These are phyloP conservation scores for Coprinopsis strossmayeri DNA, from an alignment of 768 basidiomycete species.

Conservation along the genomic window DNA sequence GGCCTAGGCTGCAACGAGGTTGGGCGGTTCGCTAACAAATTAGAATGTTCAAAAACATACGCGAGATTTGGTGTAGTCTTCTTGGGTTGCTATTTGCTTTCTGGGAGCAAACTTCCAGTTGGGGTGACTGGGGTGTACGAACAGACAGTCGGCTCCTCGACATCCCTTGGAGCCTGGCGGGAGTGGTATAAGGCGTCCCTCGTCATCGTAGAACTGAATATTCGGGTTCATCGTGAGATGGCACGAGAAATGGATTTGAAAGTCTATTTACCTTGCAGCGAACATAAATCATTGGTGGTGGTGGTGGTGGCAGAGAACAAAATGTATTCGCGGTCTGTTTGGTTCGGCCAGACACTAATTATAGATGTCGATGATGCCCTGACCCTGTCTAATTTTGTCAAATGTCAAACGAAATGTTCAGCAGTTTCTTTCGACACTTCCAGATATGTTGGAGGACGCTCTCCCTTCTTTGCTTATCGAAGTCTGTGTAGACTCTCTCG, in stretches of 20 bases:
- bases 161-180: too few species aligned
- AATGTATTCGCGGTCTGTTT: background rate
- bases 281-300: background rate
- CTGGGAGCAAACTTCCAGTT: slow-evolving; percentile 6
- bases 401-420: background rate
- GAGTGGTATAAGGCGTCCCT: slow-evolving; percentile 9
- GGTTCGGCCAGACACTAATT: background rate
- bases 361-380: background rate
- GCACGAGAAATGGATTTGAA: too few species aligned
- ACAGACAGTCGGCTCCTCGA: background rate
- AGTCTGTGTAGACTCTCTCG: slow-evolving; percentile 23
- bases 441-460: slow-evolving; percentile 6
- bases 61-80: too few species aligned
- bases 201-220: slow-evolving; percentile 11
- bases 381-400: too few species aligned
- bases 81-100: background rate
- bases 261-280: slow-evolving; percentile 10
- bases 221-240: too few species aligned
- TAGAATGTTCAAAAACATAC: too few species aligned
- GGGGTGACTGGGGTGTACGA: slow-evolving; percentile 10
- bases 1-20: too few species aligned
- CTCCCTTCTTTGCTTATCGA: slow-evolving; percentile 17
- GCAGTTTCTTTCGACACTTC: background rate
- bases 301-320: background rate
- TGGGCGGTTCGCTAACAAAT: too few species aligned